Base-by-base conservation (phyloP, 2,329 filamentous ascomycete species). In the Mollisiaceae sp. region DNA sequence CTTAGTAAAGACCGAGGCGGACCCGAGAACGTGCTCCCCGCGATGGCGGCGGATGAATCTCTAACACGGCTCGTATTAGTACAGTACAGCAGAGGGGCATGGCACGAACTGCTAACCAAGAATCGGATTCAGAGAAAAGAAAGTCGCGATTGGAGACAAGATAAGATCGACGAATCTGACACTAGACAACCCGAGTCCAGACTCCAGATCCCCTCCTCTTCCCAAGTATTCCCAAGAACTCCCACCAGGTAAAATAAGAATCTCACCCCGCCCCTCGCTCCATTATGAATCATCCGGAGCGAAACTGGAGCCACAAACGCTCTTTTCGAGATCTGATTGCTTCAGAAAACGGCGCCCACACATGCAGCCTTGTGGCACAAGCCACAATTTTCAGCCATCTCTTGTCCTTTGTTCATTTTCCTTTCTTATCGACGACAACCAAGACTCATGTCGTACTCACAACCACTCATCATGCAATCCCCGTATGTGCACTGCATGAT, bases 291-390 rank as follows among this genome's bases (percentile, higher is more conserved):
- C 20, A n/a, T 50, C 22, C n/a, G 6, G 18, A 50, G 45, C 38
- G 38, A 50, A n/a, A 12, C n/a, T 3, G 20, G 43, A 20, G n/a
- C 22, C 45, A 50, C 11, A 11, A 2, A 4, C 20, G n/a, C 6
- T 11, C 18, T 20, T 20, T 11, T 22, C n/a, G 11, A 14, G 27
- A 32, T 32, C 22, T 32, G 27, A 32, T 32, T 32, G 27, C 27
- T 32, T 32, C 3, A 32, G 27, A 3, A 32, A 32, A 32, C 27
- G 27, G 27, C 27, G 27, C 27, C n/a, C n/a, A 2, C 5, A 22
- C 15, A 54, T 12, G 50, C 50, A 54, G 50, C 50, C 50, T n/a
- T 54, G 50, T 35, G 50, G 50, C 50, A 54, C 24, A 54, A 27
- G 50, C 50, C 50, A 54, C 27, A 35, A 4, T 54, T 54, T n/a